Base-by-base conservation (phyloP, 176 grass and related monocot genomes). In the Guadua angustifolia region DNA sequence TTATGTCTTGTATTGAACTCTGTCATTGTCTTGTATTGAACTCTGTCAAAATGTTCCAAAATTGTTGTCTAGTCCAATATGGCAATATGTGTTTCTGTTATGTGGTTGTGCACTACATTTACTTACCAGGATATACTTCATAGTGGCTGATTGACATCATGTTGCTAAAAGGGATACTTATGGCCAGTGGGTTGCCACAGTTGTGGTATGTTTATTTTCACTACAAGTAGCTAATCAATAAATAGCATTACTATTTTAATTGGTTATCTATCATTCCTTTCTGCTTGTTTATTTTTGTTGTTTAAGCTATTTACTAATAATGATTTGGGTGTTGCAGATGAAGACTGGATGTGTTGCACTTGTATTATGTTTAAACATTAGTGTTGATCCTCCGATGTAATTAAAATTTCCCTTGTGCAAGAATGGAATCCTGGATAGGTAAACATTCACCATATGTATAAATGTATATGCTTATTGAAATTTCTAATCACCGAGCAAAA, bases 351-450 rank as follows among this genome's bases (percentile, higher is more conserved):
- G 91, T 79, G 96, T 99, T 75, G 96, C 96, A 56, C 91, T 99
- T 75, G 93, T 95, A 67, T 87, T 99, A 63, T 99, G 96, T 89
- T 92, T 99, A 89, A 99, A 99, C 89, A 92, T 99, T 75, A 94
- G 93, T 77, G 93, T 99, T 86, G 93, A 99, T 84, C 96, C 96
- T 0, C 96, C 96, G 96, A 99, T 81, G 91, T 99, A 69, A 99
- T 99, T 80, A 99, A 99, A 88, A 94, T 99, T 59, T 99, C 96
- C 96, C 96, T 63, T 99, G 96, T 82, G 96, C 96, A 85, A 89
- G 91, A 91, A 95, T 89, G 91, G 93, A 99, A 69, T 99, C 93
- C 82, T 99, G 96, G 96, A 99, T 94, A 92, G 96, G 96, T 99
- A 92, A 94, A 68, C 7, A 19, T 80, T 76, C 47, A 8, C 50